Evolutionary conservation across 2,329 filamentous ascomycete species (phyloP).

Genomic region (Fusarium pilosicola): DNA sequence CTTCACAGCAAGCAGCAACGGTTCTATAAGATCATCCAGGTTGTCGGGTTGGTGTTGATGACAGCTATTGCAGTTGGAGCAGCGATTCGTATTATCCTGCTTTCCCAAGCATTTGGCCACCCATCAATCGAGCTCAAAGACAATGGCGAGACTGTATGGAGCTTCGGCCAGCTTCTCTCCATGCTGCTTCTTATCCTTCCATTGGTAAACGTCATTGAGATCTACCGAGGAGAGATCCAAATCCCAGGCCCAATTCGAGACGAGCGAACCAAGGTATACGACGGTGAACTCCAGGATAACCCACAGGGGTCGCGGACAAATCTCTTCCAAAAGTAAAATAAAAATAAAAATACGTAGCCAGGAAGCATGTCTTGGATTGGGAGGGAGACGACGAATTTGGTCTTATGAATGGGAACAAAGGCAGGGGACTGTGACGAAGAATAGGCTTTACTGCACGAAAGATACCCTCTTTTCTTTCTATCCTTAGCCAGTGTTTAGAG

Average conservation of each 20-base stretch:
- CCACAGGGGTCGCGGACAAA: slow-evolving; percentile 50
- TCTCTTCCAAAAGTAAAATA: slow-evolving; percentile 47
- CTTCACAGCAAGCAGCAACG: slow-evolving; percentile 65
- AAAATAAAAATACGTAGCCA: neutral
- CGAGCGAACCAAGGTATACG: slow-evolving; percentile 50
- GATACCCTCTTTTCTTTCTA: slow-evolving; percentile 20
- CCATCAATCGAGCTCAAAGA: slow-evolving; percentile 42
- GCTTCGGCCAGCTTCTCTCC: slow-evolving; percentile 40
- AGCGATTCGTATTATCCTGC: slow-evolving; percentile 64
- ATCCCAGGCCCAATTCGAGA: slow-evolving; percentile 56
- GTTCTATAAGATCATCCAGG: slow-evolving; percentile 65
- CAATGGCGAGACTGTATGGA: slow-evolving; percentile 39
- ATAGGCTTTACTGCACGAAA: neutral
- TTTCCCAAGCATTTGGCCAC: slow-evolving; percentile 67
- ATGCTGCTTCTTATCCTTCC: slow-evolving; percentile 40
- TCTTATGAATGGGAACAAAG: neutral
- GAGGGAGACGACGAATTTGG: neutral
- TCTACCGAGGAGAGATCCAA: slow-evolving; percentile 31
- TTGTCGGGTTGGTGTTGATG: slow-evolving; percentile 65
- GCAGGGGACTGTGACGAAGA: neutral
- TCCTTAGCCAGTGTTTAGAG: slow-evolving; percentile 2
- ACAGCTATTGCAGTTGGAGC: slow-evolving; percentile 67
- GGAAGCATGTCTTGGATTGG: neutral
- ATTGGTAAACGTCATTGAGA: slow-evolving; percentile 28
- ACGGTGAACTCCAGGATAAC: slow-evolving; percentile 53